Conservation (phyloP, 78 protist species). For the Polysphondylium violaceum region DNA sequence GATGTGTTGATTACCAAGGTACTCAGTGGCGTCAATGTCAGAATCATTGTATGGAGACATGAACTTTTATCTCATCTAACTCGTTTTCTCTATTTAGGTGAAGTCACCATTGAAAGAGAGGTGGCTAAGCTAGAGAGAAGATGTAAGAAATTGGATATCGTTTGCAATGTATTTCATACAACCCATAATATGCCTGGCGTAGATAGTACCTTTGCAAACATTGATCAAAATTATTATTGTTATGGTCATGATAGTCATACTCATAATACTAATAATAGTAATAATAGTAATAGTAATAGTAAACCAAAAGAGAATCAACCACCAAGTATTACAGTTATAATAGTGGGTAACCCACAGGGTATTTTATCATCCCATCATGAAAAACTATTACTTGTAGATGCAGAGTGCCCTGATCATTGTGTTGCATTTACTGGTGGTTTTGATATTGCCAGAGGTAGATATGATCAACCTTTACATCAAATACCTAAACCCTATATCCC, state of each 20-base stretch:
- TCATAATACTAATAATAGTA: neutral
- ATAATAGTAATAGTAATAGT: neutral
- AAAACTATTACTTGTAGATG: slow-evolving; percentile 83
- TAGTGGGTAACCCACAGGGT: slow-evolving; percentile 87
- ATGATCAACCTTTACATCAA: slow-evolving; percentile 80
- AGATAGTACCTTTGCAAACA: slow-evolving; percentile 4
- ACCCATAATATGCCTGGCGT: slow-evolving; percentile 49
- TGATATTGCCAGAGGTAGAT: slow-evolving; percentile 87
- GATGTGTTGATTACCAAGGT: slow-evolving; percentile 82
- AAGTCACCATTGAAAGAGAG: slow-evolving; percentile 82
- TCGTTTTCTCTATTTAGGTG: slow-evolving; percentile 83
- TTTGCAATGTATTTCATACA: slow-evolving; percentile 63
- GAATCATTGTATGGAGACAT: slow-evolving; percentile 89
- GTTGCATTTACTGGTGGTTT: slow-evolving; percentile 87
- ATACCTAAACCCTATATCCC: slow-evolving; percentile 67
- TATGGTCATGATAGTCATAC: neutral
- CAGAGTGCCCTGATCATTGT: slow-evolving; percentile 73
- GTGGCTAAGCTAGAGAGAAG: slow-evolving; percentile 72
- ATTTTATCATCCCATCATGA: slow-evolving; percentile 87
- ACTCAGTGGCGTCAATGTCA: slow-evolving; percentile 74
- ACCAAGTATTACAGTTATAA: slow-evolving; percentile 66
- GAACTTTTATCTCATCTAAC: slow-evolving; percentile 64
- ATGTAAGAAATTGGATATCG: slow-evolving; percentile 54
- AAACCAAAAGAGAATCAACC: neutral
- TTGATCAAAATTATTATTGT: neutral